phyloP scores from a whole-genome alignment of 2,329 filamentous ascomycete species.

The Coleophoma cylindrospora region DNA sequence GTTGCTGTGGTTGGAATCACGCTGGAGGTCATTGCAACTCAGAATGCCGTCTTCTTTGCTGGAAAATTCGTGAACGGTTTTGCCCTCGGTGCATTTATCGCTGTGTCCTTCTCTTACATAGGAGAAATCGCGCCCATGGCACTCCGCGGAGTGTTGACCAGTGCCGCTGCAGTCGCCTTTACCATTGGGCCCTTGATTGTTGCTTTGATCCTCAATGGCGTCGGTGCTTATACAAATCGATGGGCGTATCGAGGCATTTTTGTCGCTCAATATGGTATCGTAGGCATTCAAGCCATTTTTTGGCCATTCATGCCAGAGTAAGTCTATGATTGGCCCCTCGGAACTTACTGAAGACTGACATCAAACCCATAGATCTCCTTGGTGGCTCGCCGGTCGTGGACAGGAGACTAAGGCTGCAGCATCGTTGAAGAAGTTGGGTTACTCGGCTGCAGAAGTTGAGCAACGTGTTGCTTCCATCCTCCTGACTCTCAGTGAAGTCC shows the following conservation, averaged over 20 bases:
- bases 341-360: too few species aligned
- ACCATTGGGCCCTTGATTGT: constrained; percentile 27
- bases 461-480: constrained; percentile 14
- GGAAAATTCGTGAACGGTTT: constrained; percentile 38
- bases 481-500: constrained; percentile 18
- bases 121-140: neutral
- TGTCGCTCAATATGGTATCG: constrained; percentile 29
- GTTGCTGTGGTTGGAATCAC: constrained; percentile 29
- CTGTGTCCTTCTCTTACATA: constrained; percentile 28
- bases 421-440: constrained; percentile 3
- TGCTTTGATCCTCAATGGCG: constrained; percentile 22
- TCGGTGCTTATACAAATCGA: constrained; percentile 4
- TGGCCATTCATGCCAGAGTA: constrained; percentile 30
- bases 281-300: constrained; percentile 21
- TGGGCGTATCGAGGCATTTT: constrained; percentile 32
- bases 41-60: constrained; percentile 34
- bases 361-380: constrained; percentile 26
- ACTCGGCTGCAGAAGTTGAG: constrained; percentile 12
- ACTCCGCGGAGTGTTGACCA: neutral
- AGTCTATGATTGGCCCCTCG: too few species aligned
- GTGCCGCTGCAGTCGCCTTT: neutral
- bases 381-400: constrained; percentile 41
- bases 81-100: constrained; percentile 39
- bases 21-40: constrained; percentile 24
- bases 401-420: constrained; percentile 38